Percentiles rank a stretch among this genome's conserved stretches.
phyloP scores from a whole-genome alignment of 2,329 filamentous ascomycete species.

The Pyricularia sp. region DNA sequence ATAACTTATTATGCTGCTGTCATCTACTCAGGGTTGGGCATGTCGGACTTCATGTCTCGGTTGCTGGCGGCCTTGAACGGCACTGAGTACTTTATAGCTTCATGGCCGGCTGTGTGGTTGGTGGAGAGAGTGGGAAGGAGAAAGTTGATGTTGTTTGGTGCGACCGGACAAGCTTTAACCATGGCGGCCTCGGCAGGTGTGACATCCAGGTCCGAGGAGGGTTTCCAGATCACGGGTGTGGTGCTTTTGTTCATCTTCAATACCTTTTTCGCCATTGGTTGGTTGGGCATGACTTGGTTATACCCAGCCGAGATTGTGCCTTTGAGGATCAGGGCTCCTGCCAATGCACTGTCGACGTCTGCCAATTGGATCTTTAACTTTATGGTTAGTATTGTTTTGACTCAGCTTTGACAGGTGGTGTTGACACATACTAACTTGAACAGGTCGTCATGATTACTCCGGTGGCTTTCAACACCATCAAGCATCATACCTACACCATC shows the following conservation, averaged over 20 bases:
- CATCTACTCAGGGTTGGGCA: slow-evolving; percentile 13
- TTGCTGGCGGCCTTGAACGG: slow-evolving; percentile 13
- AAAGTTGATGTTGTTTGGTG: slow-evolving; percentile 31
- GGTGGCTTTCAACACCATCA: slow-evolving; percentile 46
- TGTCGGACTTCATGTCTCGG: slow-evolving; percentile 10
- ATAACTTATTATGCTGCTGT: slow-evolving; percentile 13
- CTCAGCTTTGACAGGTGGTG: not conserved
- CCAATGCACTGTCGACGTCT: slow-evolving; percentile 44
- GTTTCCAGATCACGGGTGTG: slow-evolving; percentile 10
- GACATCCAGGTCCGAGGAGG: not conserved
- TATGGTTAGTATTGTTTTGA: slow-evolving; percentile 19
- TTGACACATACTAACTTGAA: not conserved
- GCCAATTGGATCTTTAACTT: slow-evolving; percentile 58
- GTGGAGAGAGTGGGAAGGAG: slow-evolving; percentile 14
- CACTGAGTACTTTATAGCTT: slow-evolving; percentile 12
- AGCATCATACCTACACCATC: slow-evolving; percentile 51
- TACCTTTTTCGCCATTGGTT: slow-evolving; percentile 41
- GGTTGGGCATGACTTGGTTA: slow-evolving; percentile 48
- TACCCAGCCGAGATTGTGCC: slow-evolving; percentile 49
- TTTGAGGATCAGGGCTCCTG: slow-evolving; percentile 41
- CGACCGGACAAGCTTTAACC: slow-evolving; percentile 42
- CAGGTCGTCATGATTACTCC: slow-evolving; percentile 52
- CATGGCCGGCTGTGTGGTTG: slow-evolving; percentile 10
- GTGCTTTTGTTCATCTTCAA: slow-evolving; percentile 42
- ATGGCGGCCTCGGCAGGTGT: slow-evolving; percentile 36